Evolutionary conservation across 2,329 filamentous ascomycete genomes (phyloP).

Genomic region (Colletotrichum cordylinicola): DNA sequence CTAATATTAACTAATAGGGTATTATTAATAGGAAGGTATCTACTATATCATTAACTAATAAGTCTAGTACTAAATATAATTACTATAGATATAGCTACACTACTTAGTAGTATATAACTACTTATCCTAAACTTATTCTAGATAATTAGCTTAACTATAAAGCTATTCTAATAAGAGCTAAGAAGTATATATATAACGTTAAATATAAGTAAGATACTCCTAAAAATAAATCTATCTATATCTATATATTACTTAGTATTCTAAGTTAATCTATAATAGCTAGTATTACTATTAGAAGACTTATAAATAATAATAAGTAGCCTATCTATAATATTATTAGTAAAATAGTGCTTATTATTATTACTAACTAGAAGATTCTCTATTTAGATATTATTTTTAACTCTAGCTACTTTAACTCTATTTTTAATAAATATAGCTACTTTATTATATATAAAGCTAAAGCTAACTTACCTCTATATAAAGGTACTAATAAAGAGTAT

Average conservation of each 20-base stretch:
- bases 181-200: neutral
- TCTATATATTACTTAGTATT: neutral
- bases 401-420: neutral
- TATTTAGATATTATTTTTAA: neutral
- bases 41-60: neutral
- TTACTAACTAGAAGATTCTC: neutral
- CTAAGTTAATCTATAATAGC: neutral
- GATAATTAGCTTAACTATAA: neutral
- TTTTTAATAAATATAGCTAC: neutral
- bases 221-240: neutral
- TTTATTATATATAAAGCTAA: neutral
- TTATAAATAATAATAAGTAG: neutral
- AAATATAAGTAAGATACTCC: neutral
- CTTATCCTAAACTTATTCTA: neutral
- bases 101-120: neutral
- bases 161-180: neutral
- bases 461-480: neutral
- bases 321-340: neutral
- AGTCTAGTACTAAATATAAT: neutral
- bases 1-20: neutral
- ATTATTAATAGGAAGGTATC: neutral
- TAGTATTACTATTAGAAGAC: neutral
- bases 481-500: neutral
- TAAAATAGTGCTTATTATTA: neutral
- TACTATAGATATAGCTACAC: neutral